Conservation (phyloP, 2,329 filamentous ascomycete genomes). For the Ilyonectria mors-panacis region DNA sequence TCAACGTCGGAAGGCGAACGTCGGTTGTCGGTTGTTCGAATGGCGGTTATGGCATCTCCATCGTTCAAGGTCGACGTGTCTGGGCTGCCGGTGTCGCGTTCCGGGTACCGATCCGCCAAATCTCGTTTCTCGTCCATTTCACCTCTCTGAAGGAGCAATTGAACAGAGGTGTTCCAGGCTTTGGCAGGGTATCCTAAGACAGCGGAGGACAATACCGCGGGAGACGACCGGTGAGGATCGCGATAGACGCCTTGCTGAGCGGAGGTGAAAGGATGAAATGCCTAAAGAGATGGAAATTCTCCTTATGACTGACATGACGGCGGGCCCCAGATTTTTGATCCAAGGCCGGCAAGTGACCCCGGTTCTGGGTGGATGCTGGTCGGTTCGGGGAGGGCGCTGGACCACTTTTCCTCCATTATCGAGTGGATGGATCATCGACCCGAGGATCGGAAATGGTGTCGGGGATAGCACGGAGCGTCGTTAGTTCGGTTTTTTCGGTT, state of each 20-base stretch:
- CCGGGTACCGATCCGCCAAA: constrained; percentile 25
- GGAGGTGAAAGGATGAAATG: not conserved
- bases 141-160: constrained; percentile 11
- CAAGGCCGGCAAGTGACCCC: constrained; percentile 30
- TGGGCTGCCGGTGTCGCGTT: constrained; percentile 32
- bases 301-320: constrained; percentile 20
- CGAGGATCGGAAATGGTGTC: constrained; percentile 42
- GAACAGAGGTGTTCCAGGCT: not conserved
- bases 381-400: constrained; percentile 3
- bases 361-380: constrained; percentile 19
- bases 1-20: constrained; percentile 30
- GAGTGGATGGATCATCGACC: constrained; percentile 12
- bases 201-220: not conserved
- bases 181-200: not conserved
- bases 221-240: not conserved
- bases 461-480: constrained; percentile 39
- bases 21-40: constrained; percentile 26
- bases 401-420: constrained; percentile 12
- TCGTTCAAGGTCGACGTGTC: constrained; percentile 41
- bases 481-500: constrained; percentile 37
- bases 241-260: not conserved
- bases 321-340: constrained; percentile 22
- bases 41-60: constrained; percentile 40
- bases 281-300: not conserved
- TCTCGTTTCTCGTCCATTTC: constrained; percentile 41